These are phyloP conservation scores for Microthlaspi erraticum DNA, from an alignment of 345 rosid species.

Conservation along the genomic window DNA sequence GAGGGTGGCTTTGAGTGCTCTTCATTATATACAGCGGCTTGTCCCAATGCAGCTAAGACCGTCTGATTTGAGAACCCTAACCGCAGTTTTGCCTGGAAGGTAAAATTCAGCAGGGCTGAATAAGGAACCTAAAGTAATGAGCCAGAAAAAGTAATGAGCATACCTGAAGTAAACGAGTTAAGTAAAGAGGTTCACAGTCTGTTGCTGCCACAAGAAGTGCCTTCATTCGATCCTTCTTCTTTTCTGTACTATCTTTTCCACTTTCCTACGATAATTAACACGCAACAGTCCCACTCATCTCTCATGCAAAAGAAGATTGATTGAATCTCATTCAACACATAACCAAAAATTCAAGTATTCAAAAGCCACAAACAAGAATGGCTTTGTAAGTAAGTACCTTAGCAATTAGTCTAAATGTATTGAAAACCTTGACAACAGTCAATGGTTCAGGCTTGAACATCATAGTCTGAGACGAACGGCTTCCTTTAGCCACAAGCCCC, in stretches of 20 bases:
- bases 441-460: constrained; percentile 88
- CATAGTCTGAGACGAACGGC: constrained; percentile 88
- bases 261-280: constrained; percentile 61
- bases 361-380: constrained; percentile 7
- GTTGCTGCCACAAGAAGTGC: constrained; percentile 94
- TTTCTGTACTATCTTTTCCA: constrained; percentile 95
- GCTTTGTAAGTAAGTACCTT: constrained; percentile 62
- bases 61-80: constrained; percentile 85
- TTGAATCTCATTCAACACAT: constrained; percentile 13
- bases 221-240: constrained; percentile 90
- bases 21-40: constrained; percentile 82
- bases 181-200: constrained; percentile 92
- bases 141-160: constrained; percentile 42
- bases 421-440: constrained; percentile 81
- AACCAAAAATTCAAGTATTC: constrained; percentile 1
- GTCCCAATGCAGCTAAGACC: constrained; percentile 91
- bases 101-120: constrained; percentile 21
- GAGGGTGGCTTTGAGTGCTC: constrained; percentile 72
- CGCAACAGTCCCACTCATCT: constrained; percentile 23
- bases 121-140: constrained; percentile 5
- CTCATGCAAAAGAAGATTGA: constrained; percentile 1
- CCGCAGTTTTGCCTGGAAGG: constrained; percentile 71
- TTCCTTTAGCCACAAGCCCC: constrained; percentile 94
- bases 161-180: constrained; percentile 98
- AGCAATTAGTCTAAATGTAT: constrained; percentile 77